Evolutionary conservation across 129 eudicot species (phyloP), one percentile per base, ranked within the genome.

Genomic region (Apium graveolens): DNA sequence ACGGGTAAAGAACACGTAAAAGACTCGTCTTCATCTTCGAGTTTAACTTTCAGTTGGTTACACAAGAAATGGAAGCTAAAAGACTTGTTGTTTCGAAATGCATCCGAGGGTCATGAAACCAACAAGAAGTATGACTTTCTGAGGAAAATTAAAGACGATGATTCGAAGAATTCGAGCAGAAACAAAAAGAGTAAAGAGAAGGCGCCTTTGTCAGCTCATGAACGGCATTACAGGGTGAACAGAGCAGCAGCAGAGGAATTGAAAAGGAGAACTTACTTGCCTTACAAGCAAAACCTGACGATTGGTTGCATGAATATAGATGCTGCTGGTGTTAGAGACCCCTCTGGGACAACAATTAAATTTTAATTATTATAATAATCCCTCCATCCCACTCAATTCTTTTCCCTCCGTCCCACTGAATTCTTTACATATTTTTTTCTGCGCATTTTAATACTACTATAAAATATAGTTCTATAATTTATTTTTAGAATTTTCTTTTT

Each of bases 241-340:
- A 26, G 73, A 45, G 83, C 79, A 16, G 83, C 48, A 1, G 49
- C 83, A 12, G 65, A 57, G 66, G 83, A 80, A 38, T 27, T 80
- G 79, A 80, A 49, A 73, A 81, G 49, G 70, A 81, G 37, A 75
- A 81, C 80, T 13, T 81, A 60, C 26, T 48, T 81, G 66, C 76
- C 84, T 17, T 75, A 51, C 41, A 79, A 79, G 69, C 76, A 79
- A 63, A 73, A 73, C 45, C 74, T 70, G 16, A 29, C 48, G 14
- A 29, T 63, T 63, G 77, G 82, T 37, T 37, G 79, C 48, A 37
- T 35, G 70, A 45, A 55, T 37, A 18, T 55, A 17, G 68, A 76
- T 53, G 65, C 69, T 70, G 32, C 31, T 39, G 14, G 48, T 39
- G 75, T 39, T 41, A 17, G 17, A 10, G 75, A 71, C 9, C 46